Conservation (phyloP, 2,329 filamentous ascomycete species). For the Ceratocystis ficicola region DNA sequence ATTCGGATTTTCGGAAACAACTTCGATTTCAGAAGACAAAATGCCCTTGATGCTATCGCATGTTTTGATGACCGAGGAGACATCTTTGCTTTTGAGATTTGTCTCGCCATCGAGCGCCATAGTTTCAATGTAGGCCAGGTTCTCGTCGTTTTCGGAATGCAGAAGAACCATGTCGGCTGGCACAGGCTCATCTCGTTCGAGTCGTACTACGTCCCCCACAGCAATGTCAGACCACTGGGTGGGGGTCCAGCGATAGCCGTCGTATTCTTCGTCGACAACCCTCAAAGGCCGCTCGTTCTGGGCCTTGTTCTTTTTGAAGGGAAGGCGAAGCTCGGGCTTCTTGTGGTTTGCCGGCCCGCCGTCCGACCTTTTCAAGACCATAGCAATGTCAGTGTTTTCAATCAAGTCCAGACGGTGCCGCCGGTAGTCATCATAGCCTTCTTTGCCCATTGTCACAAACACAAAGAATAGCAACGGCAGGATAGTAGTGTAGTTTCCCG, state of each 20-base stretch:
- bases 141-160: constrained; percentile 64
- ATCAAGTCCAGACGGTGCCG: constrained; percentile 69
- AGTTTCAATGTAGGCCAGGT: constrained; percentile 70
- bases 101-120: constrained; percentile 78
- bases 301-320: constrained; percentile 33
- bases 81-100: constrained; percentile 65
- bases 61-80: constrained; percentile 46
- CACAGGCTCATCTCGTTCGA: constrained; percentile 59
- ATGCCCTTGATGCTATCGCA: constrained; percentile 47
- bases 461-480: constrained; percentile 66
- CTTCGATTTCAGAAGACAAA: constrained; percentile 43
- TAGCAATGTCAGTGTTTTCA: constrained; percentile 52
- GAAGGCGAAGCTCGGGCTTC: constrained; percentile 17
- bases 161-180: constrained; percentile 76
- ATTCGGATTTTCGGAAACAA: constrained; percentile 67
- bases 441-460: constrained; percentile 66
- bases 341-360: neutral
- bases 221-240: constrained; percentile 36
- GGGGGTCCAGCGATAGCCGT: constrained; percentile 40
- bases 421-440: constrained; percentile 75
- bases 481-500: constrained; percentile 62
- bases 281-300: constrained; percentile 14
- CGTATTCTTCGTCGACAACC: constrained; percentile 49
- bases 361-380: constrained; percentile 28
- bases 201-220: constrained; percentile 39